Conservation (phyloP, 2,329 filamentous ascomycete genomes). For the Cladorrhinum sp. region DNA sequence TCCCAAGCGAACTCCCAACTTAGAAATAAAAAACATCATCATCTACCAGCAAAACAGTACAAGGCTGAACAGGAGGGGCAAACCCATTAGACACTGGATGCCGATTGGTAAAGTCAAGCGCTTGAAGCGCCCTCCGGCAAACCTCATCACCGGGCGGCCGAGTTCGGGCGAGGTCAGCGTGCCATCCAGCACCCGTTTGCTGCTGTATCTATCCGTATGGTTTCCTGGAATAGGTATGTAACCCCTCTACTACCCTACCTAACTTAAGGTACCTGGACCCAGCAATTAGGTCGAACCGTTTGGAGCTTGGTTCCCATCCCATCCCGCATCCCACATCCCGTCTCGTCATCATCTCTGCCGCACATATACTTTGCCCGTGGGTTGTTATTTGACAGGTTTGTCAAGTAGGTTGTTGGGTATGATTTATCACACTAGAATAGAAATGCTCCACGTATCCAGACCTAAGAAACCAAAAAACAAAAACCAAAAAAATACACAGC, state of each 20-base stretch:
- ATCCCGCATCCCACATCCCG: too few relatives aligned
- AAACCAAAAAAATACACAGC: too few relatives aligned
- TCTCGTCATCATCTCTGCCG: not conserved
- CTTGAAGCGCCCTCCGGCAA: not conserved
- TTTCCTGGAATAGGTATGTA: slow-evolving; percentile 3
- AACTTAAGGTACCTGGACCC: not conserved
- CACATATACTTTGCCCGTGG: not conserved
- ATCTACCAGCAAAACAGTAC: not conserved
- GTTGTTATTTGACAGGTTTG: not conserved
- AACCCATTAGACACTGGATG: not conserved
- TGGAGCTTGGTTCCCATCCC: too few relatives aligned
- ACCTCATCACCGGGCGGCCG: not conserved
- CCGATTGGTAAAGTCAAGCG: not conserved
- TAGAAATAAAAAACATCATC: not conserved
- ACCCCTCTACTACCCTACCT: slow-evolving; percentile 1
- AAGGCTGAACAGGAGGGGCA: not conserved
- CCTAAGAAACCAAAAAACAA: too few relatives aligned
- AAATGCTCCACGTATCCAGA: too few relatives aligned
- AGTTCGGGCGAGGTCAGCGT: not conserved
- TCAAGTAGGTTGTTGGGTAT: not conserved
- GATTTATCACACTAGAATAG: not conserved
- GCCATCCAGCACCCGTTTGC: too few relatives aligned
- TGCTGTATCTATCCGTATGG: too few relatives aligned
- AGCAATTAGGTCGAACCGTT: not conserved
- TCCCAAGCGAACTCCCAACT: not conserved